Evolutionary conservation across 2,329 filamentous ascomycete species (phyloP), one percentile per base, ranked within the genome.

Genomic region (Tolypocladium tropicale): DNA sequence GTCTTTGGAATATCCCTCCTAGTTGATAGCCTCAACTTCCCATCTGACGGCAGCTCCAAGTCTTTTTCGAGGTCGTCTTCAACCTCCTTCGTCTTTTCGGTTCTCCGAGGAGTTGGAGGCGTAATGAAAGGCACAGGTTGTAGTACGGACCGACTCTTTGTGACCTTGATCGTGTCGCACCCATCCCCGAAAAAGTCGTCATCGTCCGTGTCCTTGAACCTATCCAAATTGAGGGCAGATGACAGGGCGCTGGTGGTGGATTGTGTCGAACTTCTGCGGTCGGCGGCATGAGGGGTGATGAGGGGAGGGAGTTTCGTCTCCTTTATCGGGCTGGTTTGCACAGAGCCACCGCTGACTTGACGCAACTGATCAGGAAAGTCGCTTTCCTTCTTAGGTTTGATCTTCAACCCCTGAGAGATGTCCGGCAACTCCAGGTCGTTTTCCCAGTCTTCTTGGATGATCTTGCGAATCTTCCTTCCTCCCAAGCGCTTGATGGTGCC

Each of bases 401-500:
- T 79, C 62, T 83, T 80, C 58, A 91, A 74, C 6, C 75, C 76
- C 58, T 83, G 78, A 33, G 79, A 78, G 2, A 75, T 68, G 41
- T 79, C 78, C 4, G 87, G 85, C 18, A 91, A 70, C 63, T 89
- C 87, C 52, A 93, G 72, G 63, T 93, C 89, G 62, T 91, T 87
- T 59, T 84, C 86, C 85, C 89, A 93, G 68, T 93, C 89, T 63
- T 91, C 88, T 60, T 89, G 84, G 57, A 89, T 82, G 43, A 86
- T 83, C 65, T 83, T 87, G 65, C 84, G 86, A 23, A 88, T 78
- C 65, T 86, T 90, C 62, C 83, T 81, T 57, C 84, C 84, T 53
- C 92, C 92, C 36, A 97, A 78, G 63, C 92, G 81, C 74, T 95
- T 95, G 67, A 97, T 97, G 11, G 91, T 93, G 54, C 94, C 94